phyloP scores from a whole-genome alignment of 441 rosid species.

The Lepidium campestre region DNA sequence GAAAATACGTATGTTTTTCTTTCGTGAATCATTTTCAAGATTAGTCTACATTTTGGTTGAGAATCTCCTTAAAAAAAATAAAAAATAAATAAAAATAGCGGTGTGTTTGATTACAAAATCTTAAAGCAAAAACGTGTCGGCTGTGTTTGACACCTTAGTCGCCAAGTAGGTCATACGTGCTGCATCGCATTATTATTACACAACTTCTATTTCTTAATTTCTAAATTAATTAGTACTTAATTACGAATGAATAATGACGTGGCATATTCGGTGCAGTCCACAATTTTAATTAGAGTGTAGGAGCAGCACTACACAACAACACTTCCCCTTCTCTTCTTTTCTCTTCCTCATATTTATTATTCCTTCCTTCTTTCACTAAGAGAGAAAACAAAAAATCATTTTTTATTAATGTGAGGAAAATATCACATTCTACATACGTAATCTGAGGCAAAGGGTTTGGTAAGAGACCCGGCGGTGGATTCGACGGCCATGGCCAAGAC shows the following conservation, averaged over 20 bases:
- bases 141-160: slow-evolving; percentile 18
- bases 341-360: slow-evolving; percentile 19
- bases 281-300: slow-evolving; percentile 10
- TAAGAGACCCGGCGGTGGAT: slow-evolving; percentile 4
- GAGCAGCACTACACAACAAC: slow-evolving; percentile 11
- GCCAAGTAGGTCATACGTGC: slow-evolving; percentile 31
- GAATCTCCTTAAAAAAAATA: not conserved
- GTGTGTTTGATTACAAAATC: not conserved
- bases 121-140: slow-evolving; percentile 21
- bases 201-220: too few relatives aligned
- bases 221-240: too few relatives aligned
- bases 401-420: not conserved
- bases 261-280: slow-evolving; percentile 25
- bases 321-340: not conserved
- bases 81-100: not conserved
- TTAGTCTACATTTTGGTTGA: not conserved
- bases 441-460: not conserved
- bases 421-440: slow-evolving; percentile 2
- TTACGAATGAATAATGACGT: slow-evolving; percentile 15
- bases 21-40: too few relatives aligned
- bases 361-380: not conserved
- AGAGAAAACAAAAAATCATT: not conserved
- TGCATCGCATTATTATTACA: slow-evolving; percentile 7
- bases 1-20: too few relatives aligned
- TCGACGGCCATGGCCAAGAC: slow-evolving; percentile 67